A percentile compares a stretch with the other conserved stretches of the same genome.
phyloP scores from a whole-genome alignment of 129 eudicot species.

The Dittrichia graveolens region DNA sequence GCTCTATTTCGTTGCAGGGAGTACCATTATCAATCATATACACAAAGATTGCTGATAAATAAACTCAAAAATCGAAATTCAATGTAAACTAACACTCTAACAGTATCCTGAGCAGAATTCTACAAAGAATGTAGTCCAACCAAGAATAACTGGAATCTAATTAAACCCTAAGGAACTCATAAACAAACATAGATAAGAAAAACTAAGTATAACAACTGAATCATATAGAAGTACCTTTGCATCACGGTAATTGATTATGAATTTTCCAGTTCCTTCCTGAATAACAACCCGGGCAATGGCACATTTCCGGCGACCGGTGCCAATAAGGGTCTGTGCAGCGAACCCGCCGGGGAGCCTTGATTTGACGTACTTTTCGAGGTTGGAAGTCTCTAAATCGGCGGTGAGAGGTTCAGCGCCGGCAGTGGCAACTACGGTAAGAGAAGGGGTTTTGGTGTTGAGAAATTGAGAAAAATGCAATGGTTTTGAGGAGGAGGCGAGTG shows the following conservation, averaged over 20 bases:
- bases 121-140: slow-evolving; percentile 1
- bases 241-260: slow-evolving; percentile 75
- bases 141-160: background rate
- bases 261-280: slow-evolving; percentile 81
- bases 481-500: slow-evolving; percentile 37
- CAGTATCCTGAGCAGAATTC: background rate
- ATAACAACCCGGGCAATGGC: slow-evolving; percentile 95
- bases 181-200: slow-evolving; percentile 15
- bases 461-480: slow-evolving; percentile 17
- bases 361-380: slow-evolving; percentile 63
- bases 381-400: slow-evolving; percentile 40
- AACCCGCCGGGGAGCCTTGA: slow-evolving; percentile 89
- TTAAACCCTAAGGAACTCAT: background rate
- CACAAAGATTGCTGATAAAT: background rate
- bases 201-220: background rate
- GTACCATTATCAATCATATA: background rate
- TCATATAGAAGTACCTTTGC: slow-evolving; percentile 45
- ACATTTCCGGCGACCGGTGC: slow-evolving; percentile 84
- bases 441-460: slow-evolving; percentile 34
- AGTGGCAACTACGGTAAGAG: slow-evolving; percentile 43
- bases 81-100: background rate
- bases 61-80: background rate
- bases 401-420: slow-evolving; percentile 32
- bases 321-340: slow-evolving; percentile 75
- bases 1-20: background rate